Base-by-base conservation (phyloP, 2,329 filamentous ascomycete genomes). In the Colletotrichum spaethianum region DNA sequence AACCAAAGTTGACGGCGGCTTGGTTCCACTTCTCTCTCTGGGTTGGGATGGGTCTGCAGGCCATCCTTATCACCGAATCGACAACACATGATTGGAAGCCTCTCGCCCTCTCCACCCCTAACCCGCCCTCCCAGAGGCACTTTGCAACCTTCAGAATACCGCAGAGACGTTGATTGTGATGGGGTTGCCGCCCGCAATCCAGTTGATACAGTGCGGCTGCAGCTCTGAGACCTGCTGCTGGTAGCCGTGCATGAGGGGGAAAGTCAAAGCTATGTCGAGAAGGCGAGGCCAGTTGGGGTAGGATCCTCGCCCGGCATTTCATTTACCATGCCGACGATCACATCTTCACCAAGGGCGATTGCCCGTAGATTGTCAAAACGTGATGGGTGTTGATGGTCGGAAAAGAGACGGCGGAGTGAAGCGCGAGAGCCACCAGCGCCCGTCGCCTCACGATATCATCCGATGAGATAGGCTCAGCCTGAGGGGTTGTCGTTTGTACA, bases 61-160 rank as follows among this genome's bases (percentile, higher is more conserved):
- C 16, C 66, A 64, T 28, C 20, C 46, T 57, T 63, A 52, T 69
- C 42, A 20, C 44, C 38, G 46, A 63, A 69, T 70, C 71, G 28
- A 23, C 42, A 44, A 33, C 59, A 68, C 44, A 68, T 72, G 72
- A 72, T 73, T 73, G 72, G 72, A 55, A 50, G 57, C 28, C n/a
- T 56, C 31, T 36, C 40, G 9, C 46, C 42, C 55, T 31, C 46
- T 28, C 40, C 48, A 61, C 56, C 44, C 53, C 55, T 52, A 38
- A 38, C 42, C 26, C 31, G 40, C 55, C 31, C 50, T 59, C 38
- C 40, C 48, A 69, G n/a, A 64, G 33, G 50, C 50, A 40, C 60
- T 42, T 63, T 38, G 67, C 53, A 65, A 52, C 61, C 61, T 50
- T n/a, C 46, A 46, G 11, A 26, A 53, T 20, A 33, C 23, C 14